These are phyloP conservation scores for Russula ochroleuca DNA, from an alignment of 768 basidiomycete genomes.

Conservation along the genomic window DNA sequence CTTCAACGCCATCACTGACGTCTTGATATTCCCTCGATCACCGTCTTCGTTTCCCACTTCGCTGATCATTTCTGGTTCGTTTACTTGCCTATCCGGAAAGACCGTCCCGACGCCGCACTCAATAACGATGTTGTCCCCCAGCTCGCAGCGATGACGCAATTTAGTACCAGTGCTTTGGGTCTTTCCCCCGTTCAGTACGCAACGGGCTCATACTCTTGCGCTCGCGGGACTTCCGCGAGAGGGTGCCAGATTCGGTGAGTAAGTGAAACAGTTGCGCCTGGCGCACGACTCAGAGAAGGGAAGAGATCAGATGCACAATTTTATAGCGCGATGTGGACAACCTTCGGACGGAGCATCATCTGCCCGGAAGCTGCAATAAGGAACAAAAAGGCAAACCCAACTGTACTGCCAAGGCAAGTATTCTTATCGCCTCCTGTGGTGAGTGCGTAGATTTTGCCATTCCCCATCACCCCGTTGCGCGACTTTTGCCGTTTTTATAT, in stretches of 20 bases:
- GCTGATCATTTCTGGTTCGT: slow-evolving; percentile 9
- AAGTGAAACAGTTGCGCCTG: background rate
- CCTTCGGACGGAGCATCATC: slow-evolving; percentile 1
- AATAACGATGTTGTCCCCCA: background rate
- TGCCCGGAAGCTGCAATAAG: background rate
- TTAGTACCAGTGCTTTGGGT: background rate
- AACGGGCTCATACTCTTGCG: background rate
- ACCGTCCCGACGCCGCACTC: background rate
- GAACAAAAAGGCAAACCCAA: background rate
- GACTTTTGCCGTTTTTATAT: slow-evolving; percentile 15
- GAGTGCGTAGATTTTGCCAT: slow-evolving; percentile 23
- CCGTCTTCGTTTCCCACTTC: background rate
- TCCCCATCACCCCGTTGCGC: slow-evolving; percentile 11
- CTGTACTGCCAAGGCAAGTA: background rate
- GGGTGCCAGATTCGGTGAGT: slow-evolving; percentile 5
- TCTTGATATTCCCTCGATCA: background rate
- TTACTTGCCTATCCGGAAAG: slow-evolving; percentile 2
- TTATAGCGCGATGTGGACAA: background rate
- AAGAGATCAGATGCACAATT: background rate
- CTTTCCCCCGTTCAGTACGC: slow-evolving; percentile 1
- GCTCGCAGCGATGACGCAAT: background rate
- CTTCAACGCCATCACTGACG: background rate
- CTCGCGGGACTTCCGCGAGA: slow-evolving; percentile 23
- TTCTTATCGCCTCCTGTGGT: background rate
- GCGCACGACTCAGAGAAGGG: background rate